phyloP scores from a whole-genome alignment of 345 rosid genomes.

The Hypericum androsaemum region DNA sequence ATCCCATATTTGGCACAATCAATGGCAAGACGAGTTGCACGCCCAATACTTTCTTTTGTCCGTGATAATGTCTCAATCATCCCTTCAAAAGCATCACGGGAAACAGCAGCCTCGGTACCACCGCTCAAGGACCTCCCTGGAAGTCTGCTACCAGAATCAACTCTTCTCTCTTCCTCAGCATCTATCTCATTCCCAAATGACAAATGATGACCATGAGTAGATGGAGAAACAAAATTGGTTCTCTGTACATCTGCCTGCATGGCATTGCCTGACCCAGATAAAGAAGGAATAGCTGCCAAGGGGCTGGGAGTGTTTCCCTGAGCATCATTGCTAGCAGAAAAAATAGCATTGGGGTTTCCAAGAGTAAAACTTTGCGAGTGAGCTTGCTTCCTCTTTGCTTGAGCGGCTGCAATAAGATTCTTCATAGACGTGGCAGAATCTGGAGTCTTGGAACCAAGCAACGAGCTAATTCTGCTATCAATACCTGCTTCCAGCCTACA shows the following conservation, averaged over 20 bases:
- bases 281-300: constrained; percentile 32
- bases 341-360: constrained; percentile 34
- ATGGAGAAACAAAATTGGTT: constrained; percentile 30
- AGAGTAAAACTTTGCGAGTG: constrained; percentile 41
- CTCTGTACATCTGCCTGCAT: constrained; percentile 35
- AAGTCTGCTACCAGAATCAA: constrained; percentile 43
- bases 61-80: constrained; percentile 97
- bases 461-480: constrained; percentile 29
- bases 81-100: constrained; percentile 97
- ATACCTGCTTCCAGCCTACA: constrained; percentile 34
- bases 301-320: constrained; percentile 49
- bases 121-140: constrained; percentile 75
- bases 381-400: constrained; percentile 75
- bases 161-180: constrained; percentile 59
- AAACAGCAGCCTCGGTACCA: constrained; percentile 85
- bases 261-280: constrained; percentile 30
- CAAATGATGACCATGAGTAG: constrained; percentile 35
- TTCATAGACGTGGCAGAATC: constrained; percentile 66
- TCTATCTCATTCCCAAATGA: constrained; percentile 30
- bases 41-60: constrained; percentile 94
- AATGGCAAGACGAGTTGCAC: constrained; percentile 91
- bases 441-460: constrained; percentile 38
- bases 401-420: constrained; percentile 90
- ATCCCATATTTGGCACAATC: constrained; percentile 94
- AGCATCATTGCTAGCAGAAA: constrained; percentile 23